phyloP scores from a whole-genome alignment of 495 filamentous ascomycete species.

The Talaromyces adpressus region DNA sequence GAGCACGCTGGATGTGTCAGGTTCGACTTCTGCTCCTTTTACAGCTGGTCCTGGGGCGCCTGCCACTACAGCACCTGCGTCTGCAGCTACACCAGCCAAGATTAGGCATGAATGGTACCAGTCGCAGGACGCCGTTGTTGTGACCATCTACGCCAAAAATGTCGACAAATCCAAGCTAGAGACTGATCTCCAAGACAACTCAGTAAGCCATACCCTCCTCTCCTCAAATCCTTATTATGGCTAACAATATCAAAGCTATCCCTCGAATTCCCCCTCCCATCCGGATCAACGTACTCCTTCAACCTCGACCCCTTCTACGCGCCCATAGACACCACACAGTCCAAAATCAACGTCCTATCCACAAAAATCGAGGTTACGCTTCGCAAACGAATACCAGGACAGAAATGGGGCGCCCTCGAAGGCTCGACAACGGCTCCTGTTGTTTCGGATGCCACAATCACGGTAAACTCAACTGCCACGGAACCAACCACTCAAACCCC shows the following conservation, averaged over 20 bases:
- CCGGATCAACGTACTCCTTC: constrained; percentile 54
- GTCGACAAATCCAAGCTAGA: constrained; percentile 55
- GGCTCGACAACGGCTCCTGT: constrained; percentile 28
- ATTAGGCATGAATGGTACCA: constrained; percentile 81
- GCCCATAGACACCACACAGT: constrained; percentile 51
- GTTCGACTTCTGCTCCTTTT: neutral
- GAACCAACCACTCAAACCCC: constrained; percentile 12
- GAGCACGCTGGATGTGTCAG: constrained; percentile 10
- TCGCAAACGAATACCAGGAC: constrained; percentile 55
- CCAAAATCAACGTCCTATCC: constrained; percentile 56
- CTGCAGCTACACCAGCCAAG: constrained; percentile 29
- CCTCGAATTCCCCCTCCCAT: constrained; percentile 61
- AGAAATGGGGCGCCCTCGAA: constrained; percentile 75
- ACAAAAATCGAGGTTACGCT: constrained; percentile 83
- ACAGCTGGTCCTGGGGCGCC: constrained; percentile 9
- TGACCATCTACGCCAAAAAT: constrained; percentile 67
- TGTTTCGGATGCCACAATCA: constrained; percentile 13
- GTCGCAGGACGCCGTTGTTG: constrained; percentile 53
- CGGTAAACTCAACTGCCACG: constrained; percentile 8
- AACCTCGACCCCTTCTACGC: constrained; percentile 66
- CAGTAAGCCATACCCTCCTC: constrained; percentile 22
- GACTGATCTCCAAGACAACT: constrained; percentile 50
- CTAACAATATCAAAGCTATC: constrained; percentile 39
- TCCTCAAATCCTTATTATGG: neutral
- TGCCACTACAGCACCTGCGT: constrained; percentile 3